Percentiles rank a stretch among this genome's conserved stretches.
phyloP scores from a whole-genome alignment of 192 early-diverging fungal genomes.

The Thoreauomyces humboldtii region DNA sequence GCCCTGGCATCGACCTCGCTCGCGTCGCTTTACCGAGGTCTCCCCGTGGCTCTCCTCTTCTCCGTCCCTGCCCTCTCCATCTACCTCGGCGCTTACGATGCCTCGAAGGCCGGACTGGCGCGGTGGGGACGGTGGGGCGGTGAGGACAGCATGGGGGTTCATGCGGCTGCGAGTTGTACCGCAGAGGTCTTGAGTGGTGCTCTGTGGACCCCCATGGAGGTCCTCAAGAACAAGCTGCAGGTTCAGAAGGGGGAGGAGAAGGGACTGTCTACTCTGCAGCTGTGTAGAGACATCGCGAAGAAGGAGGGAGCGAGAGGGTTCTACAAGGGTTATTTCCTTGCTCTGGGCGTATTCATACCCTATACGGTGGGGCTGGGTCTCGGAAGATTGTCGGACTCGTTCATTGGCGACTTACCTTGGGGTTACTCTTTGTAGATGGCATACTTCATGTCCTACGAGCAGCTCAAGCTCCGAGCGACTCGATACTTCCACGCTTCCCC shows the following conservation, averaged over 20 bases:
- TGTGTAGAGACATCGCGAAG: conserved; percentile 50
- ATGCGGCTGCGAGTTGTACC: conserved; percentile 52
- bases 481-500: too few relatives aligned
- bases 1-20: conserved; percentile 3
- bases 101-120: conserved; percentile 46
- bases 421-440: conserved; percentile 29
- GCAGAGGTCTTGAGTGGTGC: conserved; percentile 69
- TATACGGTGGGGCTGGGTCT: conserved; percentile 52
- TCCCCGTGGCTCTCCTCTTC: conserved; percentile 65
- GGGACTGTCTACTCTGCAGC: conserved; percentile 8
- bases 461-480: conserved; percentile 42
- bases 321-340: conserved; percentile 71
- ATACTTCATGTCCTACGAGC: conserved; percentile 71
- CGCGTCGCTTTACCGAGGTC: conserved; percentile 61
- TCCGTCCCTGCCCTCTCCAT: conserved; percentile 70
- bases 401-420: too few relatives aligned
- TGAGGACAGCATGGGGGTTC: conserved; percentile 47
- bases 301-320: conserved; percentile 65
- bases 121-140: conserved; percentile 12
- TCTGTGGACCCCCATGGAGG: conserved; percentile 86
- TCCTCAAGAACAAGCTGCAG: conserved; percentile 74
- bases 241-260: conserved; percentile 29
- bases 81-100: conserved; percentile 71
- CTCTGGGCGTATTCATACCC: conserved; percentile 73
- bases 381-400: too few relatives aligned